Conservation (phyloP, 345 rosid species). For the Bruguiera gymnorhiza region DNA sequence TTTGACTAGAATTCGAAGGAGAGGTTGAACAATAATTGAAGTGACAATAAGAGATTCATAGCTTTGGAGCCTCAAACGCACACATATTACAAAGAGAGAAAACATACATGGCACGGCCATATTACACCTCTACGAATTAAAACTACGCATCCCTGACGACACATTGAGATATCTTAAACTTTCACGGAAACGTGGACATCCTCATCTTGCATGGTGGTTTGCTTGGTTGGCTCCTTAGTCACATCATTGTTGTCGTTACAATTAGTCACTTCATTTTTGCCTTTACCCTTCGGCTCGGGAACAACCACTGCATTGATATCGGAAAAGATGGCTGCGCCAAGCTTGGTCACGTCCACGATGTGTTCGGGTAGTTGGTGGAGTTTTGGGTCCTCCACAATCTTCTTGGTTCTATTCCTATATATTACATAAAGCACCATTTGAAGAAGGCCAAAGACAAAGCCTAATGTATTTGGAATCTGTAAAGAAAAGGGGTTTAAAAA, state of each 20-base stretch:
- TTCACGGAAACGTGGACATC: neutral
- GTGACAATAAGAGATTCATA: too few relatives aligned
- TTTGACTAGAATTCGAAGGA: too few relatives aligned
- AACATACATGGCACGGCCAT: too few relatives aligned
- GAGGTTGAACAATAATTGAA: too few relatives aligned
- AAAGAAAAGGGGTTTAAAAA: neutral
- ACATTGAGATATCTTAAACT: neutral
- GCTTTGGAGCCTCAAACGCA: too few relatives aligned
- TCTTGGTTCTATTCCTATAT: slow-evolving; percentile 47
- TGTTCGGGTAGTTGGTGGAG: slow-evolving; percentile 43
- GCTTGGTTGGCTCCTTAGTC: neutral
- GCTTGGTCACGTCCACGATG: slow-evolving; percentile 16
- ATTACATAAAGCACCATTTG: slow-evolving; percentile 77
- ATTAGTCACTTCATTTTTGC: neutral
- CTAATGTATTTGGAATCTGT: slow-evolving; percentile 80
- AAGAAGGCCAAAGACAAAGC: slow-evolving; percentile 63
- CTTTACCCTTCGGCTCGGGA: neutral
- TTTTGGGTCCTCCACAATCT: slow-evolving; percentile 32
- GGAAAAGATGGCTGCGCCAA: neutral
- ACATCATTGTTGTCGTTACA: neutral
- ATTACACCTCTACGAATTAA: too few relatives aligned
- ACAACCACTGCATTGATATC: neutral
- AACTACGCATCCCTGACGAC: neutral
- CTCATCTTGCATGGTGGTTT: neutral
- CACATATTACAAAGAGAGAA: too few relatives aligned